These are phyloP conservation scores for Brassica incana DNA, from an alignment of 345 rosid genomes.

Conservation along the genomic window DNA sequence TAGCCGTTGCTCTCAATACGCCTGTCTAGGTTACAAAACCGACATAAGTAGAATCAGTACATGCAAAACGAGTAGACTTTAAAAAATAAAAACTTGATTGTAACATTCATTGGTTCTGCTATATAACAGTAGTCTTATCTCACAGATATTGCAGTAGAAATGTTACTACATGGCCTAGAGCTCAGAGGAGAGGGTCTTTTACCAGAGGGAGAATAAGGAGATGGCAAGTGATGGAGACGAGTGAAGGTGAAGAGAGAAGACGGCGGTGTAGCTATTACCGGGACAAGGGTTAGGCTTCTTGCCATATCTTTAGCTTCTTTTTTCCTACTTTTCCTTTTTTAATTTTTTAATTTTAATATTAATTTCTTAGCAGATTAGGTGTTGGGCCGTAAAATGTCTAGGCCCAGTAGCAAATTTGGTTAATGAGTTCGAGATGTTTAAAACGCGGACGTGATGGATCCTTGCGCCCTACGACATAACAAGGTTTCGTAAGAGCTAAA, in stretches of 20 bases:
- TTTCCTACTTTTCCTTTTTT: neutral
- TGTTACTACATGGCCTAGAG: neutral
- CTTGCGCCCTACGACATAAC: too few species aligned
- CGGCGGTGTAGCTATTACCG: constrained; percentile 46
- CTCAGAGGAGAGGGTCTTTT: constrained; percentile 11
- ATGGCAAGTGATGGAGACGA: constrained; percentile 34
- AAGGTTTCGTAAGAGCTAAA: too few species aligned
- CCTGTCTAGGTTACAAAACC: constrained; percentile 68
- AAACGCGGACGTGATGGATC: too few species aligned
- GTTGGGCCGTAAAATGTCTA: too few species aligned
- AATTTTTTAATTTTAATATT: neutral
- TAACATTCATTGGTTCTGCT: neutral
- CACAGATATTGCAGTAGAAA: neutral
- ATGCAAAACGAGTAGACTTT: neutral
- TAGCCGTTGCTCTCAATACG: constrained; percentile 51
- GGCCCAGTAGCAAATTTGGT: too few species aligned
- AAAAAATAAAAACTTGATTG: too few species aligned
- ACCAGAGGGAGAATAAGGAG: constrained; percentile 50
- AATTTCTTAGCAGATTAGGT: too few species aligned
- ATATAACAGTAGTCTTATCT: neutral
- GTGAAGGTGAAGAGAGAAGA: constrained; percentile 41
- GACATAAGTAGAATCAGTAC: constrained; percentile 33
- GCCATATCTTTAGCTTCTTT: constrained; percentile 14
- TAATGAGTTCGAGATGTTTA: too few species aligned
- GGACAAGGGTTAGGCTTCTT: constrained; percentile 39